Conservation (phyloP, 176 grass and related monocot genomes). For the Juncus inflexus region DNA sequence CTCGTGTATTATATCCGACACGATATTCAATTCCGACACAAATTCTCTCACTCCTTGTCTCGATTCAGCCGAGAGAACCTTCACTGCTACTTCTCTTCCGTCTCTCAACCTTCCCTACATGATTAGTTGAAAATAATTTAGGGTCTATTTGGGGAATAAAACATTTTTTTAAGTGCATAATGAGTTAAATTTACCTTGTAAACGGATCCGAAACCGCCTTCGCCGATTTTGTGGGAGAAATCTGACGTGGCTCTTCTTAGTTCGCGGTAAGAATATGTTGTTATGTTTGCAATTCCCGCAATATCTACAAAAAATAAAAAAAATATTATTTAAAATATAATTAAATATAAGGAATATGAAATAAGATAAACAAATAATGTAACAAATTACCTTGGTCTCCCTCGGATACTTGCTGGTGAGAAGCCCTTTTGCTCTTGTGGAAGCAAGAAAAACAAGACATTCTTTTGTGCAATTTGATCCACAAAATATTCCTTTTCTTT, state of each 20-base stretch:
- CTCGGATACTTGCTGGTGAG: constrained; percentile 7
- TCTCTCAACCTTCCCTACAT: constrained; percentile 56
- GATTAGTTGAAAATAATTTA: constrained; percentile 13
- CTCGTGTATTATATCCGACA: constrained; percentile 52
- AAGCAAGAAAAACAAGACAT: constrained; percentile 63
- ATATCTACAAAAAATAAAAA: constrained; percentile 38
- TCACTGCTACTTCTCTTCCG: constrained; percentile 67
- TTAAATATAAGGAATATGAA: background rate
- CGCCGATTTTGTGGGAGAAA: constrained; percentile 67
- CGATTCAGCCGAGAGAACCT: constrained; percentile 61
- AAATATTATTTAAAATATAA: background rate
- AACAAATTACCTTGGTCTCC: constrained; percentile 26
- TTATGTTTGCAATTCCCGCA: constrained; percentile 39
- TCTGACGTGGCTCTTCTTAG: constrained; percentile 48
- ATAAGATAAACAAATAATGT: background rate
- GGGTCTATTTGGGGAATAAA: background rate
- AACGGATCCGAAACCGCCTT: constrained; percentile 71
- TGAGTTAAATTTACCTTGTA: constrained; percentile 50
- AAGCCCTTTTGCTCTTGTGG: constrained; percentile 36
- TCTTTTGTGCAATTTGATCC: background rate
- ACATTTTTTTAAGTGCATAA: background rate
- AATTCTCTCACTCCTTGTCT: constrained; percentile 70
- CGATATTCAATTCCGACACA: constrained; percentile 49
- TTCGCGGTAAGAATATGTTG: constrained; percentile 50
- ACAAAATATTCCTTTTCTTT: no score